These are phyloP conservation scores for Leucaena leucocephala DNA, from an alignment of 306 rosid genomes.

Conservation along the genomic window DNA sequence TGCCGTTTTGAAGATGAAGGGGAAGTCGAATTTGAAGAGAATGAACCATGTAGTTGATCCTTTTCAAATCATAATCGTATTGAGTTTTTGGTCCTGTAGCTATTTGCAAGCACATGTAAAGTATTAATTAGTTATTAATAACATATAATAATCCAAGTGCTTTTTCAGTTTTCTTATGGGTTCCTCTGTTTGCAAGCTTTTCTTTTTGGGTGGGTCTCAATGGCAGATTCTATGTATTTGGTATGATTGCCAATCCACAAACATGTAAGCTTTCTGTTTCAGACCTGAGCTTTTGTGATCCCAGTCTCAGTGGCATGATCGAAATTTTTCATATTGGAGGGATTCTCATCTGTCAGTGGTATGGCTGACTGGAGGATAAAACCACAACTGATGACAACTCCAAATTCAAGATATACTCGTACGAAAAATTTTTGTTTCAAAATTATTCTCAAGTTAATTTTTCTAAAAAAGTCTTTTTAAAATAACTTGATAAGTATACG, in stretches of 20 bases:
- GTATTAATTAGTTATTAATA: conserved; percentile 4
- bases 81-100: conserved; percentile 42
- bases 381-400: not conserved
- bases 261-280: conserved; percentile 3
- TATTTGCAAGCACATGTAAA: conserved; percentile 39
- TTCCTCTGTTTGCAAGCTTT: conserved; percentile 16
- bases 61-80: conserved; percentile 43
- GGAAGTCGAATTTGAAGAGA: conserved; percentile 45
- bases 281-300: conserved; percentile 15
- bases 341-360: conserved; percentile 39
- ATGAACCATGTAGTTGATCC: conserved; percentile 49
- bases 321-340: not conserved
- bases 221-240: conserved; percentile 12
- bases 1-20: conserved; percentile 72
- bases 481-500: too few species aligned
- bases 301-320: conserved; percentile 4
- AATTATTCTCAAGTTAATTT: too few species aligned
- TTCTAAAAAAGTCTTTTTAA: too few species aligned
- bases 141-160: conserved; percentile 27
- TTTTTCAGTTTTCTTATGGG: conserved; percentile 4
- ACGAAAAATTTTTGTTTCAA: not conserved
- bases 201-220: conserved; percentile 1
- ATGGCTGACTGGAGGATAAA: conserved; percentile 34
- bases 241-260: conserved; percentile 4
- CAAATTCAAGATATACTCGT: not conserved